Evolutionary conservation across 2,329 filamentous ascomycete genomes (phyloP), one percentile per base, ranked within the genome.

Genomic region (Cadophora malorum): DNA sequence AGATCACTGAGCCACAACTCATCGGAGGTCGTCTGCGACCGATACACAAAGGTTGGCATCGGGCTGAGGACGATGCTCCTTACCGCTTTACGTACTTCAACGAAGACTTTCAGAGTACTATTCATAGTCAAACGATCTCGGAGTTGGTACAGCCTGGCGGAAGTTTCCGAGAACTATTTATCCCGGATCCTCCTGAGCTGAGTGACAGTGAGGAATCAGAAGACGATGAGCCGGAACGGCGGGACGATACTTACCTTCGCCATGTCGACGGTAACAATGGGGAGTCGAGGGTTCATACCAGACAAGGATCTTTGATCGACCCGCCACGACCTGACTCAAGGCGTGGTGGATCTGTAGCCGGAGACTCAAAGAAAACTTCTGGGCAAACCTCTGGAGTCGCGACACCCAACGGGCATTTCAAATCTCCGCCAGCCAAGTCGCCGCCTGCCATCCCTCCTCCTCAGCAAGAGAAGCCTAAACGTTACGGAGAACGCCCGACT

Each of bases 21-120:
- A 90, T 99, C 68, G 95, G 95, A 68, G 96, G 96, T 0, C 88
- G 96, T 64, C 82, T 99, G 55, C 89, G 96, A 5, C 94, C 94
- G 14, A 88, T 92, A 49, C 89, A 91, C 71, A 87, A 86, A 73
- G 87, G 87, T 16, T 99, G 95, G 95, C 95, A 93, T 78, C 88
- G 91, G 49, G 89, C 92, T 64, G 92, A 96, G 71, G 94, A 97
- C 69, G 95, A 97, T 72, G 89, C 91, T 0, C 96, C 96, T 0
- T 98, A 96, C 78, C 88, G 96, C 31, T 99, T 97, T 79, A 98
- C 96, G 0, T 99, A 99, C 79, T 99, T 99, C 84, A 98, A 98
- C 79, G 96, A 98, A 78, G 93, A 97, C 71, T 93, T 98, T 66
- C 91, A 93, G 75, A 96, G 92, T 79, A 99, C 96, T 0, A 96